phyloP scores from a whole-genome alignment of 1,139 yeast genomes.

The Hyphopichia wangnamkhiaoensis region DNA sequence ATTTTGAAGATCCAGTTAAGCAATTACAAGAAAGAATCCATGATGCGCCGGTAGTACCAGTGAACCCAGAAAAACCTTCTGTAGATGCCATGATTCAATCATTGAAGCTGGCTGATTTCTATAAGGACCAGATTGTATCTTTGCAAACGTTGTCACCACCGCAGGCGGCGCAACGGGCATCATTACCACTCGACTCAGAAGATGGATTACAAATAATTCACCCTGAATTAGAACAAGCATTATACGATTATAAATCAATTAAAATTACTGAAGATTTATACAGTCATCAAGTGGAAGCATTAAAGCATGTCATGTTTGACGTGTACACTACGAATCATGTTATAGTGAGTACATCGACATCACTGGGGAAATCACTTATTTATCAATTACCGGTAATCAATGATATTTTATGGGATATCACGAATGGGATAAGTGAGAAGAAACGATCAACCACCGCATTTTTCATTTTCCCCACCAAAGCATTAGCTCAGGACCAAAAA shows the following conservation, averaged over 20 bases:
- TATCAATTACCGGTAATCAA: slow-evolving; percentile 85
- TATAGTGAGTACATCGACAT: slow-evolving; percentile 88
- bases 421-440: slow-evolving; percentile 14
- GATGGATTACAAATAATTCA: slow-evolving; percentile 41
- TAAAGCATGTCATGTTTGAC: slow-evolving; percentile 44
- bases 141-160: slow-evolving; percentile 26
- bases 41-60: neutral
- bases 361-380: slow-evolving; percentile 91
- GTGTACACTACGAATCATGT: slow-evolving; percentile 53
- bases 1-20: slow-evolving; percentile 31
- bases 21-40: neutral
- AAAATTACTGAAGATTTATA: slow-evolving; percentile 56
- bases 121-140: slow-evolving; percentile 57
- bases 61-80: slow-evolving; percentile 20
- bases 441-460: slow-evolving; percentile 58
- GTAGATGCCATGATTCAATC: slow-evolving; percentile 44
- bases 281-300: slow-evolving; percentile 78
- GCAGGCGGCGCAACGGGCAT: slow-evolving; percentile 14
- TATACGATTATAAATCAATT: slow-evolving; percentile 47
- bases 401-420: slow-evolving; percentile 47
- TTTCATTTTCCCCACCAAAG: slow-evolving; percentile 94
- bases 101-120: slow-evolving; percentile 48
- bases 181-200: slow-evolving; percentile 23
- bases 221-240: slow-evolving; percentile 51
- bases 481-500: slow-evolving; percentile 94